phyloP scores from a whole-genome alignment of 179 eudicot genomes.

The Silene vulgaris region DNA sequence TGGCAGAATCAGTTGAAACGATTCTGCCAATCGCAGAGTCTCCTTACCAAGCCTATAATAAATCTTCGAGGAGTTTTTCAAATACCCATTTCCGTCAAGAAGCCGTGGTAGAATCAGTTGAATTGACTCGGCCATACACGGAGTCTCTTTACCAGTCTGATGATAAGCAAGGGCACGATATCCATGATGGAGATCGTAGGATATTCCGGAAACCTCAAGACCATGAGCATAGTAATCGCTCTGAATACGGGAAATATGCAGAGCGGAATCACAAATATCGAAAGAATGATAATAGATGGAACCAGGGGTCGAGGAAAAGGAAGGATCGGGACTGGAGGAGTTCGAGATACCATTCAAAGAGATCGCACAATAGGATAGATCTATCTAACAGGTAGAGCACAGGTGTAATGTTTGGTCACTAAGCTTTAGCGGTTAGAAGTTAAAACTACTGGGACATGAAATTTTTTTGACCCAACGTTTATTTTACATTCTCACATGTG shows the following conservation, averaged over 20 bases:
- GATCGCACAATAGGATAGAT: not conserved
- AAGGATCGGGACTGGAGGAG: not conserved
- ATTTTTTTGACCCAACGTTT: not conserved
- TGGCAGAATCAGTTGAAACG: not conserved
- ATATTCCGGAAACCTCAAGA: slow-evolving; percentile 1
- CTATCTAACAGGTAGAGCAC: not conserved
- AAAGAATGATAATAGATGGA: not conserved
- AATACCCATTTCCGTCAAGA: not conserved
- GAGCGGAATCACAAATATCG: not conserved
- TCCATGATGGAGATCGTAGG: not conserved
- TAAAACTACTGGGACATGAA: not conserved
- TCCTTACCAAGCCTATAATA: not conserved
- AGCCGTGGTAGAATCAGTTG: not conserved
- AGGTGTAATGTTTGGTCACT: not conserved
- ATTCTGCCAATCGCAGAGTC: not conserved
- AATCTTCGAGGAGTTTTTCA: not conserved
- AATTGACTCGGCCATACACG: not conserved
- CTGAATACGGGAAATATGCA: not conserved
- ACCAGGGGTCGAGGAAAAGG: not conserved
- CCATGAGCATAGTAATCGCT: not conserved
- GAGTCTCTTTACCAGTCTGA: not conserved
- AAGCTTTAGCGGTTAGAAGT: not conserved
- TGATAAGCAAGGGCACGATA: not conserved
- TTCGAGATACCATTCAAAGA: not conserved
- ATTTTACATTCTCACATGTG: not conserved